Conservation (phyloP, 345 rosid genomes). For the Durio zibethinus region DNA sequence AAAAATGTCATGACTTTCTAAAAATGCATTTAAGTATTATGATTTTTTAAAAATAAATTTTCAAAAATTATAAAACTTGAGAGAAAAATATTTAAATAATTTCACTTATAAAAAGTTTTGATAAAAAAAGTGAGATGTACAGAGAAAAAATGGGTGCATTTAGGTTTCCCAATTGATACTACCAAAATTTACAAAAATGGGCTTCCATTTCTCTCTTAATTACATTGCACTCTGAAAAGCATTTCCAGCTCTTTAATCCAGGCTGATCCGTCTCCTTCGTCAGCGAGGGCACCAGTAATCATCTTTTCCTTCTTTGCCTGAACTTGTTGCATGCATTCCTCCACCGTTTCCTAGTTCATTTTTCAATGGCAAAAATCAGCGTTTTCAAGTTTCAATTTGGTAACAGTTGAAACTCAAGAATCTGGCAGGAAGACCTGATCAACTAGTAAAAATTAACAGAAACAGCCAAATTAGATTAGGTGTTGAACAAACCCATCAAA, state of each 20-base stretch:
- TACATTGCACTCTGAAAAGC: constrained; percentile 64
- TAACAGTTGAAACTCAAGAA: no score
- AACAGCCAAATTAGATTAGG: neutral
- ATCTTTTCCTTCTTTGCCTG: constrained; percentile 62
- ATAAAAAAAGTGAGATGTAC: no score
- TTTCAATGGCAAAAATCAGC: neutral
- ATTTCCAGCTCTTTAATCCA: constrained; percentile 65
- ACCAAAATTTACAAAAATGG: constrained; percentile 4
- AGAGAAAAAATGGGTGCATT: no score
- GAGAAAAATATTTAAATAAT: no score
- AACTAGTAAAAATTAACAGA: neutral
- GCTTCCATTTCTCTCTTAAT: no score
- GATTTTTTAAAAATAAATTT: no score
- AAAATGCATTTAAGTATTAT: no score
- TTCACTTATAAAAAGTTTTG: no score
- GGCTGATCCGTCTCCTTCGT: constrained; percentile 61
- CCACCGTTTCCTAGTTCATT: no score
- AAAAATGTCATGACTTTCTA: no score
- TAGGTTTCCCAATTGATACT: no score
- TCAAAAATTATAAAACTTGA: no score
- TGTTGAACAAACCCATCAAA: neutral
- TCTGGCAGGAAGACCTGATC: neutral
- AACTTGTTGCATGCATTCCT: constrained; percentile 23
- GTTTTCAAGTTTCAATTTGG: neutral
- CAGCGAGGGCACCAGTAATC: constrained; percentile 68